Base-by-base conservation (phyloP, 768 basidiomycete genomes). In the Pulveroboletus sp. region DNA sequence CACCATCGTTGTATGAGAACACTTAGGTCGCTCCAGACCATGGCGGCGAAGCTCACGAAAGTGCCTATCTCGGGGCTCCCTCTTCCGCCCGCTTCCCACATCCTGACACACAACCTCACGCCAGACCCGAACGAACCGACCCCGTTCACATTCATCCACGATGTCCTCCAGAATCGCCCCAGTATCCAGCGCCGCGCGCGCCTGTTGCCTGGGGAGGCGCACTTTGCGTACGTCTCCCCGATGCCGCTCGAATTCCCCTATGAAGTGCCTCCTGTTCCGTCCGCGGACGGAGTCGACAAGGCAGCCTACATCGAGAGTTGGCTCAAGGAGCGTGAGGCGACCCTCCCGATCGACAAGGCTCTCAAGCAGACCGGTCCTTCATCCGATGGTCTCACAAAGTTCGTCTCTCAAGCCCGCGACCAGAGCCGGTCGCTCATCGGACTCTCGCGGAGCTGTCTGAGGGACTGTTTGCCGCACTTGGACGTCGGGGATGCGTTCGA, bases 211-310 rank as follows among this genome's bases (percentile, higher is more conserved):
- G 62, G 73, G 0, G 64, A 75, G 34, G 77, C 78, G 5, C 91
- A 93, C 65, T 93, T 82, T 68, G 79, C 86, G n/a, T 82, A 84
- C 62, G 84, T 91, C 47, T 77, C 88, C 4, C 94, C 95, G 0
- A 78, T 91, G 54, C 90, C 92, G 9, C 52, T 87, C 0, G 71
- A 83, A 3, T 97, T 96, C 68, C 95, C 94, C 0, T 92, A 86
- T 66, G 73, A 82, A 27, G 82, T 95, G 22, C 72, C 79, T 0
- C 79, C 76, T 13, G 73, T 73, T 27, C 73, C 76, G 36, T 66
- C 77, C n/a, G 72, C 76, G 16, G 69, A 67, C 2, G 65, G 63
- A 8, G 66, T 74, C n/a, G 81, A 84, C 63, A 78, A 82, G 60
- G 75, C 70, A 0, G 75, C 71, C 4, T 78, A 83, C 57, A 79